These are phyloP conservation scores for Trichothecium roseum DNA, from an alignment of 2,329 filamentous ascomycete species.

Conservation along the genomic window DNA sequence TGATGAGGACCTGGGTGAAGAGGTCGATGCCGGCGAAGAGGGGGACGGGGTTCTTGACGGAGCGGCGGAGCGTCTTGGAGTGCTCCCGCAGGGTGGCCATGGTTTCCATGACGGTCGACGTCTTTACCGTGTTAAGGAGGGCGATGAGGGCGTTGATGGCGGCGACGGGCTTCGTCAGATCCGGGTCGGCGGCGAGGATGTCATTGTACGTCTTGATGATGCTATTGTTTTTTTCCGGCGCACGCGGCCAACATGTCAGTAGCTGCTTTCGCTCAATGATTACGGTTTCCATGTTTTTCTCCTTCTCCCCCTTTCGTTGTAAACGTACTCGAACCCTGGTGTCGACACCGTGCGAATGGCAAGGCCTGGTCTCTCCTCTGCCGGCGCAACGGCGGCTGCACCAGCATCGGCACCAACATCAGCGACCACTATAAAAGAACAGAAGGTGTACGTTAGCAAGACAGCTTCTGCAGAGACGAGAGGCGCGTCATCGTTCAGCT, in stretches of 20 bases:
- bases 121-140: slow-evolving; percentile 67
- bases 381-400: no score
- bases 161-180: slow-evolving; percentile 91
- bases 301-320: no score
- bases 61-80: slow-evolving; percentile 65
- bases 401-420: no score
- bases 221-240: slow-evolving; percentile 22
- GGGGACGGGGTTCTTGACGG: slow-evolving; percentile 80
- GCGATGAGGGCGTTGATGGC: slow-evolving; percentile 87
- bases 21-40: slow-evolving; percentile 90
- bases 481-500: not conserved
- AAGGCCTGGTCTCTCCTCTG: no score
- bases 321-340: slow-evolving; percentile 2
- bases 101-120: slow-evolving; percentile 87
- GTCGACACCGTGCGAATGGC: no score
- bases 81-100: slow-evolving; percentile 74
- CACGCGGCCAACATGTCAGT: no score
- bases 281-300: no score
- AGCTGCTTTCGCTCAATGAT: no score
- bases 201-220: slow-evolving; percentile 46
- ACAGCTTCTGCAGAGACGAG: no score
- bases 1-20: slow-evolving; percentile 88
- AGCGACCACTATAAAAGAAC: no score
- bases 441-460: no score
- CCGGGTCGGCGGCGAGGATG: slow-evolving; percentile 55